A percentile compares a stretch with the other conserved stretches of the same genome.
Evolutionary conservation across 352 stramenopile genomes (phyloP).

Genomic region (Globisporangium recalcitrans): DNA sequence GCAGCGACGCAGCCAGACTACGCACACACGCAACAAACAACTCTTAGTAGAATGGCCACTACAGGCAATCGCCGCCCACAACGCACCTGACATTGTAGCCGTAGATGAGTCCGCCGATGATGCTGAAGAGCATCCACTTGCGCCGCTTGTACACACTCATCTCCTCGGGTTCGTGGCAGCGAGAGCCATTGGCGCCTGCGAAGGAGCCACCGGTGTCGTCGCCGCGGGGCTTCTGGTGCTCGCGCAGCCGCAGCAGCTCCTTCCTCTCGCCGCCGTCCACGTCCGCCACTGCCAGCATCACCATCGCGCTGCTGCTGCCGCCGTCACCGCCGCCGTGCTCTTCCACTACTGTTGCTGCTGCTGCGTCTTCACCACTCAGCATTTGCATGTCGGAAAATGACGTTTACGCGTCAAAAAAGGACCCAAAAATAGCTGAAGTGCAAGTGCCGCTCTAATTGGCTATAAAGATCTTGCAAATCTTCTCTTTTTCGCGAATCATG

Average conservation of each 20-base stretch:
- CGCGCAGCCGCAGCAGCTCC: constrained; percentile 54
- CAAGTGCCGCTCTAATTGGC: background rate
- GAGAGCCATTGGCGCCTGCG: constrained; percentile 6
- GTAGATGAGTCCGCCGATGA: constrained; percentile 83
- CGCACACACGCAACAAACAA: constrained; percentile 1
- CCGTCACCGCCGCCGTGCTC: background rate
- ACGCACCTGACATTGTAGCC: constrained; percentile 76
- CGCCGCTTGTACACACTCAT: constrained; percentile 26
- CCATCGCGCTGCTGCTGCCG: background rate
- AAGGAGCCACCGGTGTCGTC: constrained; percentile 6
- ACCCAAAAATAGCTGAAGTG: background rate
- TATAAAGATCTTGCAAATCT: background rate
- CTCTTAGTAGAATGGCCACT: background rate
- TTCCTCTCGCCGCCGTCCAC: constrained; percentile 43
- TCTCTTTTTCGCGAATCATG: background rate
- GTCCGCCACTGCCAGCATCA: background rate
- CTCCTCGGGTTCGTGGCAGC: constrained; percentile 16
- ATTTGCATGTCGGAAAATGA: constrained; percentile 12
- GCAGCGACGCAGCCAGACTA: constrained; percentile 63
- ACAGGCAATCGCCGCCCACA: background rate
- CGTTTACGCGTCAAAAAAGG: constrained; percentile 7
- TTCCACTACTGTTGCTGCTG: background rate
- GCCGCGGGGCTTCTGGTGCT: constrained; percentile 19
- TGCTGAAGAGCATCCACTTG: constrained; percentile 75
- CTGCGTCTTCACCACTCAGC: background rate